A percentile compares a stretch with the other conserved stretches of the same genome.
Evolutionary conservation across 2,329 filamentous ascomycete species (phyloP).

Genomic region (Fusarium euwallaceae): DNA sequence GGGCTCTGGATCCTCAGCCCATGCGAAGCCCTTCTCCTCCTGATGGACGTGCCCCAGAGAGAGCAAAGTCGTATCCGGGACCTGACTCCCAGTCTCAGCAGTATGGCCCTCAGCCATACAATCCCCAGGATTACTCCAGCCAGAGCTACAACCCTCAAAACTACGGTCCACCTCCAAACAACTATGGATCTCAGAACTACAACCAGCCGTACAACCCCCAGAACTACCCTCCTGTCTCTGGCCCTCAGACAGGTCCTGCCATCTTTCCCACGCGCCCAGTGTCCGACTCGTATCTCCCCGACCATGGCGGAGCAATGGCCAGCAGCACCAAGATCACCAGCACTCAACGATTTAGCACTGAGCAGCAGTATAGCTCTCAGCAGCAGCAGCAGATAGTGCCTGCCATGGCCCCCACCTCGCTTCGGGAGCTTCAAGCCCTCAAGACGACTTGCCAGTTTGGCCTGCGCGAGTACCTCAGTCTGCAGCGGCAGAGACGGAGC

Average conservation of each 20-base stretch:
- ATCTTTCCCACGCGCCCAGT: conserved; percentile 40
- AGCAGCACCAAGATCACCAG: conserved; percentile 21
- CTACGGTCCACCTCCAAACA: conserved; percentile 32
- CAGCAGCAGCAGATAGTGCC: conserved; percentile 26
- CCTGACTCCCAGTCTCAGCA: conserved; percentile 35
- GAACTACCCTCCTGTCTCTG: conserved; percentile 39
- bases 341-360: not conserved
- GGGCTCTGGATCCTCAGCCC: conserved; percentile 47
- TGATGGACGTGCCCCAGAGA: conserved; percentile 34
- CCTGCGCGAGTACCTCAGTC: conserved; percentile 52
- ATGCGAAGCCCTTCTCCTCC: conserved; percentile 44
- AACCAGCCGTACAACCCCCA: conserved; percentile 36
- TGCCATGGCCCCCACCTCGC: conserved; percentile 34
- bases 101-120: conserved; percentile 38
- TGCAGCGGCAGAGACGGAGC: conserved; percentile 49
- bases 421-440: conserved; percentile 50
- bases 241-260: conserved; percentile 32
- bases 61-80: conserved; percentile 38
- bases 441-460: conserved; percentile 53
- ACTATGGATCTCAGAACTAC: conserved; percentile 29
- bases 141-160: conserved; percentile 35
- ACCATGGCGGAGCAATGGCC: conserved; percentile 39
- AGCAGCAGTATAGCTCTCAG: not conserved
- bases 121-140: conserved; percentile 33
- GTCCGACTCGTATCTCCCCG: conserved; percentile 40